These are phyloP conservation scores for Flueggea neowawraea DNA, from an alignment of 441 rosid genomes.

Conservation along the genomic window DNA sequence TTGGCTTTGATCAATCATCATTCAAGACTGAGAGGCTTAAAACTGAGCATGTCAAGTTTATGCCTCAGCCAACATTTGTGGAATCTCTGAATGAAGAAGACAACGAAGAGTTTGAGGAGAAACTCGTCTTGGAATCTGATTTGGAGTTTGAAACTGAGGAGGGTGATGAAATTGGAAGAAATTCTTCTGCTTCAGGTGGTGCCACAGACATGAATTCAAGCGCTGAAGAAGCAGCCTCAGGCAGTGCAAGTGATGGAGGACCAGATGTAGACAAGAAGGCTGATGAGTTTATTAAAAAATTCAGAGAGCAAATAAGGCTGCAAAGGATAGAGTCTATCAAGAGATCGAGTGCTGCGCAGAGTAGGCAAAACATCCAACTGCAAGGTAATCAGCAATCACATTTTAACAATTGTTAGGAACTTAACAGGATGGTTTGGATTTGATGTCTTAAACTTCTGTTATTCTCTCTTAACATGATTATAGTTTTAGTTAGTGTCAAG, in stretches of 20 bases:
- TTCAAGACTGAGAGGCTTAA: slow-evolving; percentile 18
- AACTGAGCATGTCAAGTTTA: slow-evolving; percentile 13
- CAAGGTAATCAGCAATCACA: slow-evolving; percentile 21
- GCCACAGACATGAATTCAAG: background rate
- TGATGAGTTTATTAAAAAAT: slow-evolving; percentile 91
- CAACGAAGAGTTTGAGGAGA: slow-evolving; percentile 24
- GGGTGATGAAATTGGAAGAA: slow-evolving; percentile 14
- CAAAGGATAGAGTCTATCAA: slow-evolving; percentile 90
- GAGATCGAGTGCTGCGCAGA: slow-evolving; percentile 51
- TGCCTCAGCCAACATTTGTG: slow-evolving; percentile 21
- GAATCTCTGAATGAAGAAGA: slow-evolving; percentile 25
- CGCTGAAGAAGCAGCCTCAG: slow-evolving; percentile 22
- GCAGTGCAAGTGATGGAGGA: slow-evolving; percentile 35
- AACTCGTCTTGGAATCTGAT: slow-evolving; percentile 31
- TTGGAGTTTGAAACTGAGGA: slow-evolving; percentile 32
- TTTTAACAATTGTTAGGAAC: background rate
- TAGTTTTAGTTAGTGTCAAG: slow-evolving; percentile 7
- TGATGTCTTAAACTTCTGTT: background rate
- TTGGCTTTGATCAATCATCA: slow-evolving; percentile 21
- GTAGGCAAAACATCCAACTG: slow-evolving; percentile 28
- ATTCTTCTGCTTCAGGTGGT: background rate
- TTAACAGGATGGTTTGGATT: slow-evolving; percentile 12
- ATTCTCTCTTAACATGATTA: background rate
- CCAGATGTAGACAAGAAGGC: slow-evolving; percentile 95
- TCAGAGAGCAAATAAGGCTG: slow-evolving; percentile 96